A percentile compares a stretch with the other conserved stretches of the same genome.
These are phyloP conservation scores for Rosa hybrid DNA, from an alignment of 331 rosid genomes.

Conservation along the genomic window DNA sequence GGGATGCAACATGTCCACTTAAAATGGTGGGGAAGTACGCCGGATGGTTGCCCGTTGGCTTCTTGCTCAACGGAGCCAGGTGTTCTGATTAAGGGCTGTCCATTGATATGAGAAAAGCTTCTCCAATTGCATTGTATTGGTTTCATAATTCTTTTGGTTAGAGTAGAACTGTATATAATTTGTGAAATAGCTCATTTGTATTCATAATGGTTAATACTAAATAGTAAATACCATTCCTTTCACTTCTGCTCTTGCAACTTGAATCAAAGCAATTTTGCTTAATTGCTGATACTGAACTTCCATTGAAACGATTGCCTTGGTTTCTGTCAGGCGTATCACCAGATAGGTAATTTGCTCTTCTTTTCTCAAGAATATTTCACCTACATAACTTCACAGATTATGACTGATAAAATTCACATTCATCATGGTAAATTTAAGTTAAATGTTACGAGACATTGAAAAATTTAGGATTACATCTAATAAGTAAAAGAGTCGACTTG, in stretches of 20 bases:
- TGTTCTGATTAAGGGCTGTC: slow-evolving; percentile 42
- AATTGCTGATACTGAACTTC: background rate
- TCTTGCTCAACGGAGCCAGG: slow-evolving; percentile 65
- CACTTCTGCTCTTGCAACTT: background rate
- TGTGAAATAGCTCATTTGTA: background rate
- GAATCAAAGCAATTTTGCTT: background rate
- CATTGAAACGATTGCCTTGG: background rate
- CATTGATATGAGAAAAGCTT: slow-evolving; percentile 27
- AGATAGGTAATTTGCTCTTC: too few species aligned
- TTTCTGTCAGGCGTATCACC: too few species aligned
- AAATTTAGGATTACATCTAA: too few species aligned
- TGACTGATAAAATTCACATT: too few species aligned
- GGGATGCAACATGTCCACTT: slow-evolving; percentile 54
- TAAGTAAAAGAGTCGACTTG: too few species aligned
- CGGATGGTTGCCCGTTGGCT: slow-evolving; percentile 74
- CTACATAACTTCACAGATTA: too few species aligned
- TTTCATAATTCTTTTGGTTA: background rate
- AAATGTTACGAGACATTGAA: too few species aligned
- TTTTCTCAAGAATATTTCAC: too few species aligned
- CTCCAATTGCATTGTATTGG: slow-evolving; percentile 2
- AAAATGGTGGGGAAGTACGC: slow-evolving; percentile 72
- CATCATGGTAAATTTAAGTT: too few species aligned
- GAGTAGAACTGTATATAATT: slow-evolving; percentile 7
- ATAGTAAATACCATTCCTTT: background rate
- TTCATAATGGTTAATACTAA: background rate